Evolutionary conservation across 2,329 filamentous ascomycete genomes (phyloP).

Genomic region (Ophiocordyceps sinensis): DNA sequence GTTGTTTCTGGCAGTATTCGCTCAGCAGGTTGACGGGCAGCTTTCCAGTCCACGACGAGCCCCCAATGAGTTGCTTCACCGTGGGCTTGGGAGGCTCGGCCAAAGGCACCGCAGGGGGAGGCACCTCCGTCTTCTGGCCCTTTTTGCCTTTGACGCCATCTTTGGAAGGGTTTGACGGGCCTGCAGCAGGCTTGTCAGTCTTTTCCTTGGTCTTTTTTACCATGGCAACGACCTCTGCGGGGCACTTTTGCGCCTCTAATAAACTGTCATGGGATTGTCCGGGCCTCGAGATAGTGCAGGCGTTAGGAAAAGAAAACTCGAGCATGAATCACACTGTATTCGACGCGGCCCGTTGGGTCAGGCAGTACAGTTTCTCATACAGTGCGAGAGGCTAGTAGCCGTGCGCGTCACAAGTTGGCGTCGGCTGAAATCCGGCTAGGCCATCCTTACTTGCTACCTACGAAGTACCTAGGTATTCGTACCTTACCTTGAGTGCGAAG

Average conservation of each 20-base stretch:
- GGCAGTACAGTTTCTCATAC: neutral
- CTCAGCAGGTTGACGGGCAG: constrained; percentile 84
- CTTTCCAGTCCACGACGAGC: constrained; percentile 94
- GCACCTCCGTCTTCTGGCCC: constrained; percentile 16
- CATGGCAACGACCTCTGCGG: constrained; percentile 19
- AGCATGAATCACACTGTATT: neutral
- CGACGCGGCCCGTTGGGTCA: neutral
- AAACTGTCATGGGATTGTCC: neutral
- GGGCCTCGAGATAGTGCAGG: neutral
- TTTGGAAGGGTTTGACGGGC: constrained; percentile 31
- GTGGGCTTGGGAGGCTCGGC: constrained; percentile 43
- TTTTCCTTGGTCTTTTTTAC: constrained; percentile 40
- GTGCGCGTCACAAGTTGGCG: no score
- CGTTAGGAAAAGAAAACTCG: neutral
- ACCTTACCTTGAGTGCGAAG: no score
- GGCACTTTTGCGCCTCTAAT: neutral
- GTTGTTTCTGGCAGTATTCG: constrained; percentile 90
- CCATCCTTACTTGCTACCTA: no score
- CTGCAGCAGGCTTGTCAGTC: constrained; percentile 21
- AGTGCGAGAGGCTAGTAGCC: neutral
- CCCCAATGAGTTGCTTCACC: constrained; percentile 74
- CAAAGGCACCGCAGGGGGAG: constrained; percentile 14
- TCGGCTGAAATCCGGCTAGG: no score
- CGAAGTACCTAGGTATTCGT: no score
- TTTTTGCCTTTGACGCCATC: constrained; percentile 32